Evolutionary conservation across 2,329 filamentous ascomycete genomes (phyloP), one percentile per base, ranked within the genome.

Genomic region (Phyllosticta citrichinensis): DNA sequence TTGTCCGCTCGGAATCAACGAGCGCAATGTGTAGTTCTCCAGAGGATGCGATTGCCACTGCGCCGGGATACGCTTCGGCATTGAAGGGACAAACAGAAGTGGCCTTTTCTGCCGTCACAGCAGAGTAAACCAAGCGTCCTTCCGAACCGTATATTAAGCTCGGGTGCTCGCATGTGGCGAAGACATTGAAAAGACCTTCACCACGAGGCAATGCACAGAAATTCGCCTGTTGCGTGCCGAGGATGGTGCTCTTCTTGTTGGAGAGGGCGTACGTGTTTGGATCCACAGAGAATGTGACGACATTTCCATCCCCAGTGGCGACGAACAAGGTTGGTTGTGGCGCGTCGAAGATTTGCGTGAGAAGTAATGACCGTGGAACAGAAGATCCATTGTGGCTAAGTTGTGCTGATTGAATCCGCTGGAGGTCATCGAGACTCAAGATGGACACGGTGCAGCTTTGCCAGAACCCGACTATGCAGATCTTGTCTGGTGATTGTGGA

Each of bases 121-220:
- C 92, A 4, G 92, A 96, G 75, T 95, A 99, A 0, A 96, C 85
- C 51, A 97, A 87, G 22, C 92, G 83, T 0, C 89, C 90, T 70
- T 97, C 91, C 0, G 87, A 86, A 9, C 88, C 89, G 70, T 99
- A 97, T 56, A 99, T 96, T 60, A 99, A 76, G 64, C 90, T 97
- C 0, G 94, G 89, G 69, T 97, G 91, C 68, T 99, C 94, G 62
- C 91, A 96, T 0, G 91, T 96, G 0, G 91, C 91, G 71, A 99
- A 96, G 0, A 99, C 86, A 67, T 89, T 95, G 70, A 82, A 88
- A 0, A 90, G 76, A 0, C 73, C 79, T 58, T 86, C 78, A 0
- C 79, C 79, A 57, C 87, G 83, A 0, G 91, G 89, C 2, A 99
- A 76, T 22, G 88, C 80, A 62, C 93, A 88, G 67, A 99, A 86